Percentiles rank a stretch among this genome's conserved stretches.
phyloP scores from a whole-genome alignment of 2,329 filamentous ascomycete species.

The Colletotrichum phormii region DNA sequence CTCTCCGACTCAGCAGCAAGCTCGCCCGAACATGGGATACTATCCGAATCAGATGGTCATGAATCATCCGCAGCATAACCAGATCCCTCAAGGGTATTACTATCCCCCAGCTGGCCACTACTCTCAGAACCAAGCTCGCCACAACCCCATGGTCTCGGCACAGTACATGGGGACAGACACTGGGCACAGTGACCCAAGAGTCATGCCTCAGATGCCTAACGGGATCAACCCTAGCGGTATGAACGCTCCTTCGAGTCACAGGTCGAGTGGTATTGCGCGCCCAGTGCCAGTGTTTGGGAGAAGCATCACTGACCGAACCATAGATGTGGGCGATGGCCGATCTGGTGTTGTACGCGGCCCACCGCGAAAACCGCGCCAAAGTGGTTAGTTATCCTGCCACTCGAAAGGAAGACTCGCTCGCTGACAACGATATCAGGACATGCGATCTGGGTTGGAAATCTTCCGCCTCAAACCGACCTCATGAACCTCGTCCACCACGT shows the following conservation, averaged over 20 bases:
- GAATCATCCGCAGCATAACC: conserved; percentile 50
- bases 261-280: neutral
- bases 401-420: conserved; percentile 20
- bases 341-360: conserved; percentile 63
- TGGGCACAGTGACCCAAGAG: conserved; percentile 42
- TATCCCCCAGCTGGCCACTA: conserved; percentile 55
- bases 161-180: conserved; percentile 47
- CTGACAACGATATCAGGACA: conserved; percentile 68
- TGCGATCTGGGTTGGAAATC: conserved; percentile 95
- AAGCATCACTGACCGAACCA: neutral
- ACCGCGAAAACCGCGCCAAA: conserved; percentile 69
- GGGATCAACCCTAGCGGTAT: conserved; percentile 30
- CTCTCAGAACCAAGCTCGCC: conserved; percentile 46
- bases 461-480: conserved; percentile 85
- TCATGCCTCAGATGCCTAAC: conserved; percentile 36
- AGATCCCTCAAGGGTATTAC: conserved; percentile 54
- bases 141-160: conserved; percentile 47
- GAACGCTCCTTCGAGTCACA: neutral
- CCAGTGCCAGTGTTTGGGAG: neutral
- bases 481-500: conserved; percentile 92
- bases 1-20: conserved; percentile 49
- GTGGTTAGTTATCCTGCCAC: conserved; percentile 55
- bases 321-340: conserved; percentile 42
- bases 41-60: conserved; percentile 58
- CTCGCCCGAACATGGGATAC: conserved; percentile 53